A percentile compares a stretch with the other conserved stretches of the same genome.
phyloP scores from a whole-genome alignment of 208 protist genomes.

The Spongospora subterranea region DNA sequence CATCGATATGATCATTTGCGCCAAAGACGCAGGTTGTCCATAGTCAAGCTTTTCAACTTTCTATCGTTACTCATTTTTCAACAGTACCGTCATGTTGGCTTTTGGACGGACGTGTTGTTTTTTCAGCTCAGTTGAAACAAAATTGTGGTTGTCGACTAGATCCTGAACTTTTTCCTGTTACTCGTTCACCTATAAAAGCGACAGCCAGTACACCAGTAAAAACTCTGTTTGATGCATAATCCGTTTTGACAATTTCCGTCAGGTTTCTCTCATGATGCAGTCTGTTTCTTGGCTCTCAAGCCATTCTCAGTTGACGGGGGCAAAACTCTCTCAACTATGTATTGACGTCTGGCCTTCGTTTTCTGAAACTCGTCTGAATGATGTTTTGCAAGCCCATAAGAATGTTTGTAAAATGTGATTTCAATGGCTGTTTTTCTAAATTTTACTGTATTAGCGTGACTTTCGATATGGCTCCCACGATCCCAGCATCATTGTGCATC shows the following conservation, averaged over 20 bases:
- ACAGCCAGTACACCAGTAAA: neutral
- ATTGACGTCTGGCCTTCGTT: no score
- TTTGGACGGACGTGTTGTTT: neutral
- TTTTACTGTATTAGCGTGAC: neutral
- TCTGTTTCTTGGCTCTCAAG: neutral
- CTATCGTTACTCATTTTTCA: neutral
- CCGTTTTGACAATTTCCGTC: neutral
- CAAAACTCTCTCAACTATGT: no score
- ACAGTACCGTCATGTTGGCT: neutral
- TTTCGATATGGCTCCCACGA: neutral
- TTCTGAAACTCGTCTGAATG: no score
- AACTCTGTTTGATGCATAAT: neutral
- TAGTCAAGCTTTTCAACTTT: no score
- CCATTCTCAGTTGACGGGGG: no score
- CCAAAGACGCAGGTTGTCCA: neutral
- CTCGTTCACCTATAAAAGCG: neutral
- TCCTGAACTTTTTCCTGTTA: neutral
- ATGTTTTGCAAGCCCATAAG: no score
- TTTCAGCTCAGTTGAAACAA: neutral
- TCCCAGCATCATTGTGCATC: neutral
- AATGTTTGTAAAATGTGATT: no score
- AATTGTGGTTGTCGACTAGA: neutral
- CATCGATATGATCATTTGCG: conserved; percentile 4
- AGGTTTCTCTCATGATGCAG: neutral
- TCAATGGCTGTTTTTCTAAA: no score